These are phyloP conservation scores for Aspergillus candidus DNA, from an alignment of 2,329 filamentous ascomycete species.

Conservation along the genomic window DNA sequence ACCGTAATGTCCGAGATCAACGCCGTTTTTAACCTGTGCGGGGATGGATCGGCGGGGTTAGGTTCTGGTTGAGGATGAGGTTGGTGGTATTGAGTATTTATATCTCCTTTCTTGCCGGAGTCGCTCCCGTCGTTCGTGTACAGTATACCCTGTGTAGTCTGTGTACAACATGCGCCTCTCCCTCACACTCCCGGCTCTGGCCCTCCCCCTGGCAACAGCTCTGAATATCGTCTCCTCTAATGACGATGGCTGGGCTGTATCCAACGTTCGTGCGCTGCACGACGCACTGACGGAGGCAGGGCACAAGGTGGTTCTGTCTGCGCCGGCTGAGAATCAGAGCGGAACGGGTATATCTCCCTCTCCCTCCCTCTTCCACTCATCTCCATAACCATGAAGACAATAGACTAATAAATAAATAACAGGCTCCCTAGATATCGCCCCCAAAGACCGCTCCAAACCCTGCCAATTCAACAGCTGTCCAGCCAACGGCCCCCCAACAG, in stretches of 20 bases:
- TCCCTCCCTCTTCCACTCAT: too few species aligned
- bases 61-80: too few species aligned
- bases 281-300: slow-evolving; percentile 50
- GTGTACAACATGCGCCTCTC: slow-evolving; percentile 18
- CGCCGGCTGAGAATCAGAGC: slow-evolving; percentile 61
- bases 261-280: slow-evolving; percentile 58
- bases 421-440: slow-evolving; percentile 51
- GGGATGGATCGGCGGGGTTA: too few species aligned
- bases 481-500: slow-evolving; percentile 49
- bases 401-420: neutral
- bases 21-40: too few species aligned
- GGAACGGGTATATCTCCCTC: slow-evolving; percentile 46
- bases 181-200: slow-evolving; percentile 16
- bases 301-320: slow-evolving; percentile 59
- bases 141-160: too few species aligned
- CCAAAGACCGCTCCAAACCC: slow-evolving; percentile 42
- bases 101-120: too few species aligned
- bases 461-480: slow-evolving; percentile 61
- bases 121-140: too few species aligned
- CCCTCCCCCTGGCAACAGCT: slow-evolving; percentile 14
- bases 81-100: too few species aligned
- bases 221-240: slow-evolving; percentile 60
- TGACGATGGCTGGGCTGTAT: slow-evolving; percentile 69
- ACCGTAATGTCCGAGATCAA: too few species aligned
- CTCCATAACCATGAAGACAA: neutral